A percentile compares a stretch with the other conserved stretches of the same genome.
Conservation (phyloP, 225 moss, liverwort and hornwort genomes). For the Straminergon stramineum region DNA sequence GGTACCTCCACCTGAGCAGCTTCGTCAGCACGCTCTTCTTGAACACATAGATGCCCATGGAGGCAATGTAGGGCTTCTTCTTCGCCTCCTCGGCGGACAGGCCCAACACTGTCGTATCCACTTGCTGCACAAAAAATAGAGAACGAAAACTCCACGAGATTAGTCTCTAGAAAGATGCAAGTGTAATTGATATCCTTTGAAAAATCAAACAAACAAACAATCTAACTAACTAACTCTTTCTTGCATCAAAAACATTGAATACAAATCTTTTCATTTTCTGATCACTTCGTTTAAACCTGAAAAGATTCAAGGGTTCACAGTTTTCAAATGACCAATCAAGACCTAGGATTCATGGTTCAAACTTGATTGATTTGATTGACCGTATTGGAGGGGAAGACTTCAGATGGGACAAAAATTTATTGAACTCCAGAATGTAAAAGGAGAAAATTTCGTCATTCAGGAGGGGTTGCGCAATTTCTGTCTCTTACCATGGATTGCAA, state of each 20-base stretch:
- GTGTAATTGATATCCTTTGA: background rate
- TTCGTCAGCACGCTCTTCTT: conserved; percentile 41
- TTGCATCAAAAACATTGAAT: background rate
- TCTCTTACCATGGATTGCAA: conserved; percentile 46
- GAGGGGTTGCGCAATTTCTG: background rate
- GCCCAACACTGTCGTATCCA: conserved; percentile 57
- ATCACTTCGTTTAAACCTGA: background rate
- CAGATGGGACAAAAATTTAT: too few species aligned
- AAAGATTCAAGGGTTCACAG: background rate
- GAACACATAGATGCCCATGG: conserved; percentile 76
- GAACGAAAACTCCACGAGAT: background rate
- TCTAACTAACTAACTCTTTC: too few species aligned
- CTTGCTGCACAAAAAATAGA: conserved; percentile 16
- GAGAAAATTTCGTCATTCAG: background rate
- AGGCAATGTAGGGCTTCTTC: conserved; percentile 60
- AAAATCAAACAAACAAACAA: background rate
- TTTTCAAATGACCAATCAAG: background rate
- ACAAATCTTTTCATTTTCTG: background rate
- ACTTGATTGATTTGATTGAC: too few species aligned
- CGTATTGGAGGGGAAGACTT: too few species aligned
- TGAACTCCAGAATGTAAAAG: too few species aligned
- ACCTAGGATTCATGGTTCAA: too few species aligned
- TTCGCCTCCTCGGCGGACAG: conserved; percentile 54
- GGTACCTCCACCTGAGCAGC: conserved; percentile 37
- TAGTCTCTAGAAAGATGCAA: too few species aligned